phyloP scores from a whole-genome alignment of 2,329 filamentous ascomycete genomes.

The Corniculantispora saksenae region DNA sequence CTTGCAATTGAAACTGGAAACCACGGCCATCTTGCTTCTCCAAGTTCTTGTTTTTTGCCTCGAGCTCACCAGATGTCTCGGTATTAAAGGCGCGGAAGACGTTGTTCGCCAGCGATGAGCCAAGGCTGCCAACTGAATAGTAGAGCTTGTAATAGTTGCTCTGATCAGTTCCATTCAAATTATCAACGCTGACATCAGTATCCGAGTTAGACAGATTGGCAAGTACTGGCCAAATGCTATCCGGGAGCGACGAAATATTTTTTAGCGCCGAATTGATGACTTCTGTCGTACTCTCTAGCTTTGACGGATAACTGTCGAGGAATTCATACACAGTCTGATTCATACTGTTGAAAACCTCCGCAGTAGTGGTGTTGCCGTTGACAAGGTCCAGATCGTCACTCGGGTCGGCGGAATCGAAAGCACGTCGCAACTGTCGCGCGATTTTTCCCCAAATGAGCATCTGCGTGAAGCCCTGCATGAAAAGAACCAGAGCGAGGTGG shows the following conservation, averaged over 20 bases:
- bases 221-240: conserved; percentile 31
- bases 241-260: conserved; percentile 31
- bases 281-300: conserved; percentile 24
- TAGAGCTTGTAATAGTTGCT: not conserved
- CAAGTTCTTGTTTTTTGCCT: conserved; percentile 23
- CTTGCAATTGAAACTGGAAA: conserved; percentile 28
- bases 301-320: conserved; percentile 30
- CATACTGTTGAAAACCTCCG: not conserved
- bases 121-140: not conserved
- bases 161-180: not conserved
- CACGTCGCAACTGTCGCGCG: conserved; percentile 31
- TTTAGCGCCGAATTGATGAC: conserved; percentile 28
- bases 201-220: conserved; percentile 4
- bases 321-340: conserved; percentile 25
- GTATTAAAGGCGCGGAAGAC: conserved; percentile 25
- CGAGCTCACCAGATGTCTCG: conserved; percentile 30
- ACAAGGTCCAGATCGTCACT: conserved; percentile 25
- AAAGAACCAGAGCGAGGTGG: conserved; percentile 62
- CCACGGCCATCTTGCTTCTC: conserved; percentile 22
- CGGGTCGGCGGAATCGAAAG: conserved; percentile 21
- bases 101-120: conserved; percentile 6
- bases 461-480: conserved; percentile 64
- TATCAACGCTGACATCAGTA: conserved; percentile 11
- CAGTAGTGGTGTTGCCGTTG: conserved; percentile 21
- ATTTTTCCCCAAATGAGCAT: conserved; percentile 50